Evolutionary conservation across 257 asterid species (phyloP).

Genomic region (Cruciata laevipes): DNA sequence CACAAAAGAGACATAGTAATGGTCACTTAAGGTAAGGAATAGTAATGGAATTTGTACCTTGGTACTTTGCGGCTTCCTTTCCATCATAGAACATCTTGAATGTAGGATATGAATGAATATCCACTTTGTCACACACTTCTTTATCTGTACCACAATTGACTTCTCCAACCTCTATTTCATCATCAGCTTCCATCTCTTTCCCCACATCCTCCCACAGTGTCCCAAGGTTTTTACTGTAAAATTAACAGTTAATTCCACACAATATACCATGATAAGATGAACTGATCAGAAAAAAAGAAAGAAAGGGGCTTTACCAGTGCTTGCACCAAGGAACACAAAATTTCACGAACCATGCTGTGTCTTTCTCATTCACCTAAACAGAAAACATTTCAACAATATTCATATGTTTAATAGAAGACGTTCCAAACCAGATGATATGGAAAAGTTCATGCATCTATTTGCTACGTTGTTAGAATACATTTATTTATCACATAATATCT

Average conservation of each 20-base stretch:
- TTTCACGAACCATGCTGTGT: conserved; percentile 91
- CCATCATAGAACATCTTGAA: conserved; percentile 94
- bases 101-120: conserved; percentile 94
- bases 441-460: background rate
- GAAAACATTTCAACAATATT: conserved; percentile 8
- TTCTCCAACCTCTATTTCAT: conserved; percentile 92
- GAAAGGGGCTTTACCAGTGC: conserved; percentile 72
- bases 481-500: background rate
- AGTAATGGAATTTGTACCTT: conserved; percentile 43
- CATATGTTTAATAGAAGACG: background rate
- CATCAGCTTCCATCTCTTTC: conserved; percentile 90
- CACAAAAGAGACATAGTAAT: background rate
- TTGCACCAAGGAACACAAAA: conserved; percentile 99
- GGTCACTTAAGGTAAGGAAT: background rate
- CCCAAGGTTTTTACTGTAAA: conserved; percentile 77
- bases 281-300: background rate
- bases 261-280: background rate
- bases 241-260: conserved; percentile 12
- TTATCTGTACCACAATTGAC: conserved; percentile 77
- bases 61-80: conserved; percentile 75
- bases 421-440: background rate
- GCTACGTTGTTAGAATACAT: background rate
- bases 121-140: conserved; percentile 76
- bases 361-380: conserved; percentile 83
- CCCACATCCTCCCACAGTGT: conserved; percentile 97